Base-by-base conservation (phyloP, 495 filamentous ascomycete species). In the Letharia lupina region DNA sequence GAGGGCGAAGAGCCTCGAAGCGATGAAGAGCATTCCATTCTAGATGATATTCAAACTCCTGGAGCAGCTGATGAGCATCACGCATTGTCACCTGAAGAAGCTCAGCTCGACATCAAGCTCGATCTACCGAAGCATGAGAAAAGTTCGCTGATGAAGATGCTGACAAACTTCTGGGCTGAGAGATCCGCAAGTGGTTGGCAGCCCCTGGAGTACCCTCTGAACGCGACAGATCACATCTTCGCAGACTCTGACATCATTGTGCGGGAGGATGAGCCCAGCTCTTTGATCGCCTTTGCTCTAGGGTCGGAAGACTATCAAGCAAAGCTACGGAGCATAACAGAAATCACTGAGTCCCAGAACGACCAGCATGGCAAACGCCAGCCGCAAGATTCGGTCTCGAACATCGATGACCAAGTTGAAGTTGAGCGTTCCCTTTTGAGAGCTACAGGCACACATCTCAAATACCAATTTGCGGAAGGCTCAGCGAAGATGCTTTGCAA, bases 161-260 rank as follows among this genome's bases (percentile, higher is more conserved):
- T 99, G 62, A 92, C 89, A 13, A 96, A 92, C 65, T 99, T 99
- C 77, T 99, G 95, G 95, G 95, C 94, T 28, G 94, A 98, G 73
- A 86, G 94, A 54, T 97, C 94, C 31, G 91, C 95, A 50, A 96
- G 91, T 77, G 92, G 93, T 56, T 99, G 95, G 95, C 81, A 89
- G n/a, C 84, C 87, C 37, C 81, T 99, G 35, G 95, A 98, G 33
- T 99, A 98, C 71, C 95, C 95, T 15, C 81, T 96, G 65, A 89
- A 86, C 70, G 82, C 89, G 18, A 87, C 84, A 52, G 95, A 98
- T 74, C 94, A 99, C 73, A 90, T 98, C 56, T 98, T 96, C 73
- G 90, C 90, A 39, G 95, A 99, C 76, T 95, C 91, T n/a, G 91
- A 98, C 76, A 89, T 99, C 62, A 94, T 99, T 64, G 91, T 99